These are phyloP conservation scores for Calonectria leucothoes DNA, from an alignment of 2,329 filamentous ascomycete genomes.

Conservation along the genomic window DNA sequence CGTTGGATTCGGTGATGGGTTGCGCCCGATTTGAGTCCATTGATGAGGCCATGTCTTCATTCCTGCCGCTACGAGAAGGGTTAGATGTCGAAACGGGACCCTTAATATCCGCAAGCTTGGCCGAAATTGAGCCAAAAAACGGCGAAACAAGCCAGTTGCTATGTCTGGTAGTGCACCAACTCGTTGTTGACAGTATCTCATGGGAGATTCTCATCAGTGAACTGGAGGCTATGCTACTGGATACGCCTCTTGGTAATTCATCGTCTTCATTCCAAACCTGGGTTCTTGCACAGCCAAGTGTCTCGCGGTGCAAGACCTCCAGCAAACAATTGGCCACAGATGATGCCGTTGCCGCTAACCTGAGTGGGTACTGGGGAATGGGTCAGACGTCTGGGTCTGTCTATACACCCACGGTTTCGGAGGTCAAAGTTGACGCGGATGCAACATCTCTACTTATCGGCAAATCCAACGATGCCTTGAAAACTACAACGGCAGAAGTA, in stretches of 20 bases:
- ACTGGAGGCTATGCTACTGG: background rate
- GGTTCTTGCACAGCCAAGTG: background rate
- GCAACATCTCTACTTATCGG: background rate
- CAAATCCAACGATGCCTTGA: background rate
- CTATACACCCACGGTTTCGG: background rate
- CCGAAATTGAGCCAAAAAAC: background rate
- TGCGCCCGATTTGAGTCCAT: background rate
- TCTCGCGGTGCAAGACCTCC: background rate
- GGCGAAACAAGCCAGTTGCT: background rate
- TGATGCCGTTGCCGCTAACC: too few relatives aligned
- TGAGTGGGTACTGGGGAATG: background rate
- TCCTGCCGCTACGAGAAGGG: background rate
- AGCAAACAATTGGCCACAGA: background rate
- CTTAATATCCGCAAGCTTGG: background rate
- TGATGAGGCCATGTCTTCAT: background rate
- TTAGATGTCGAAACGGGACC: background rate
- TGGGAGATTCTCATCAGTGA: background rate
- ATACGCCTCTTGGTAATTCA: background rate
- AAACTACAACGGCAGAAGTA: background rate
- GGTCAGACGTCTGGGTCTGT: background rate
- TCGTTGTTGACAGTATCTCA: background rate
- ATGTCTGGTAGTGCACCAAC: background rate
- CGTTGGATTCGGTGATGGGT: background rate
- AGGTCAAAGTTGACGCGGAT: background rate
- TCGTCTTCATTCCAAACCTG: background rate